A percentile compares a stretch with the other conserved stretches of the same genome.
Conservation (phyloP, 192 early-diverging fungal species). For the Linnemannia hyalina region DNA sequence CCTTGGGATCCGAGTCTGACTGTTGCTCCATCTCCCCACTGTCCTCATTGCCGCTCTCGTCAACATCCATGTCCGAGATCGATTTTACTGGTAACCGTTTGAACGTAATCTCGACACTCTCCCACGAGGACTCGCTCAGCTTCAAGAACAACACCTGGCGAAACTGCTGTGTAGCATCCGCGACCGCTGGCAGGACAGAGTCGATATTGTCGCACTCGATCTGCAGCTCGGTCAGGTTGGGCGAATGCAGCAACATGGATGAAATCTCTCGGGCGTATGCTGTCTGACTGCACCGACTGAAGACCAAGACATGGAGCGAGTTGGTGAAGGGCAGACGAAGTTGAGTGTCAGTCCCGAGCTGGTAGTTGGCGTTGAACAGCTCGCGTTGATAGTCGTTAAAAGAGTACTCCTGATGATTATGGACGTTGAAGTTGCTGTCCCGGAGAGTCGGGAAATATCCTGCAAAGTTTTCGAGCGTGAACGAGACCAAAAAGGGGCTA, state of each 20-base stretch:
- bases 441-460: constrained; percentile 9
- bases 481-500: constrained; percentile 11
- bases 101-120: constrained; percentile 19
- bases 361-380: neutral
- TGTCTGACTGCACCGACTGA: constrained; percentile 10
- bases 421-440: constrained; percentile 2
- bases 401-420: neutral
- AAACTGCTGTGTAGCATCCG: constrained; percentile 10
- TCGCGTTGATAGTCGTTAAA: neutral
- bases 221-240: constrained; percentile 21
- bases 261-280: neutral
- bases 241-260: constrained; percentile 13
- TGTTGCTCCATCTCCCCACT: neutral
- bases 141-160: constrained; percentile 12
- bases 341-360: neutral
- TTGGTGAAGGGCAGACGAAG: neutral
- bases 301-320: constrained; percentile 2
- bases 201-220: constrained; percentile 26
- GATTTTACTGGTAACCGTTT: neutral
- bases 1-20: neutral
- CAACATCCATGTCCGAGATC: neutral
- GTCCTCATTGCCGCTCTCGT: neutral
- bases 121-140: constrained; percentile 26
- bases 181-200: neutral
- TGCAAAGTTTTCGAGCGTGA: constrained; percentile 35